A percentile compares a stretch with the other conserved stretches of the same genome.
These are phyloP conservation scores for Canariomyces notabilis DNA, from an alignment of 2,329 filamentous ascomycete genomes.

Conservation along the genomic window DNA sequence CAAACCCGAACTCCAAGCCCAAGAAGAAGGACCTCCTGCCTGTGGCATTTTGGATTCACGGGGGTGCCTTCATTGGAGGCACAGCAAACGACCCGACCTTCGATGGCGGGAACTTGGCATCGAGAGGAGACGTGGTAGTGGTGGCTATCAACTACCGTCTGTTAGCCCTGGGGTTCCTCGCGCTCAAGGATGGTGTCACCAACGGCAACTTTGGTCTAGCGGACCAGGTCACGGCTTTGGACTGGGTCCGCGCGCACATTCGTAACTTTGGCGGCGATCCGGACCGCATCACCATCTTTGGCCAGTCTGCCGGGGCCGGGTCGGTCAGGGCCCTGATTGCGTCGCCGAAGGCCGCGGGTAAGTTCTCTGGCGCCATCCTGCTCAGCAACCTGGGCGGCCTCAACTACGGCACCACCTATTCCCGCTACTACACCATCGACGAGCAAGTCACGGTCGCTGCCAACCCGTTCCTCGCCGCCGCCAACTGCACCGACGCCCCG, in stretches of 20 bases:
- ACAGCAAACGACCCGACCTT: conserved; percentile 34
- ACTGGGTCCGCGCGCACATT: conserved; percentile 49
- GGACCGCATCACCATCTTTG: conserved; percentile 50
- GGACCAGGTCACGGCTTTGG: conserved; percentile 45
- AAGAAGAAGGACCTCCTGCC: conserved; percentile 29
- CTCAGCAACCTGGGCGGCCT: conserved; percentile 38
- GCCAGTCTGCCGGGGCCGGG: conserved; percentile 49
- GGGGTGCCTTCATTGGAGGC: conserved; percentile 52
- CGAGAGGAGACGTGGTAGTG: conserved; percentile 54
- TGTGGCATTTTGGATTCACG: conserved; percentile 39
- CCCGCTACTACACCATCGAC: conserved; percentile 52
- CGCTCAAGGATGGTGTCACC: conserved; percentile 41
- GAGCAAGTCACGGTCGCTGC: conserved; percentile 46
- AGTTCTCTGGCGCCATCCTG: conserved; percentile 44
- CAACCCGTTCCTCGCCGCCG: conserved; percentile 44
- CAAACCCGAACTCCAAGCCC: conserved; percentile 23
- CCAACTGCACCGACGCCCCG: conserved; percentile 46
- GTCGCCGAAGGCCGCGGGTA: conserved; percentile 41
- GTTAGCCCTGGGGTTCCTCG: conserved; percentile 53
- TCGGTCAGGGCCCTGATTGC: conserved; percentile 48
- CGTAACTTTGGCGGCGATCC: conserved; percentile 53
- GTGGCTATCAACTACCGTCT: conserved; percentile 58
- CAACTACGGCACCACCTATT: conserved; percentile 54
- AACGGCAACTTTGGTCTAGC: conserved; percentile 46
- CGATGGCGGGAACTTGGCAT: conserved; percentile 53